Evolutionary conservation across 2,329 filamentous ascomycete species (phyloP).

Genomic region (Fusarium marasasianum): DNA sequence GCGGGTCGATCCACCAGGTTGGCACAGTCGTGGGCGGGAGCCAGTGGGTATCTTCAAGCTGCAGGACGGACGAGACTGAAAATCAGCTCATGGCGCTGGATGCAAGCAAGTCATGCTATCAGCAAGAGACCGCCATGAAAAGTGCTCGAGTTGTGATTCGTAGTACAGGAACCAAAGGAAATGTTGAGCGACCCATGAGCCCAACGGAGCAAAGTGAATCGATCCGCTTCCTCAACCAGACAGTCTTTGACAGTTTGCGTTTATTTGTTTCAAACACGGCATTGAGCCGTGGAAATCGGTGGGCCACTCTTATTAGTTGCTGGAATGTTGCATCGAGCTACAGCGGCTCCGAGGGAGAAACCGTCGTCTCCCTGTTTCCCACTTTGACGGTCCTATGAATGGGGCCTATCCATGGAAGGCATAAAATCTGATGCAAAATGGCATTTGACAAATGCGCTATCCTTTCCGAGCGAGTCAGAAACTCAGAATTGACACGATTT

Average conservation of each 20-base stretch:
- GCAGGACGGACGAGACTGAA: constrained; percentile 30
- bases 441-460: constrained; percentile 1
- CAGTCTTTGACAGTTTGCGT: neutral
- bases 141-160: neutral
- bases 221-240: neutral
- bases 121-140: constrained; percentile 12
- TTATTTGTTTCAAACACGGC: constrained; percentile 25
- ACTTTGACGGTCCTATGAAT: constrained; percentile 6
- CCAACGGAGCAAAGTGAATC: neutral
- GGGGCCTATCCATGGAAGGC: neutral
- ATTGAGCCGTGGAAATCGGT: constrained; percentile 10
- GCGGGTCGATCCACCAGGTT: constrained; percentile 39
- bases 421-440: neutral
- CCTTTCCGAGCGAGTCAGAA: neutral
- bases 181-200: neutral
- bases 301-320: constrained; percentile 6
- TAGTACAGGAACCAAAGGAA: neutral
- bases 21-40: constrained; percentile 33
- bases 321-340: constrained; percentile 39
- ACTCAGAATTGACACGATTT: neutral
- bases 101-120: constrained; percentile 41
- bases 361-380: constrained; percentile 8
- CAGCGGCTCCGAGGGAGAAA: neutral
- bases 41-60: constrained; percentile 34
- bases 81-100: constrained; percentile 41